Conservation (phyloP, 495 filamentous ascomycete genomes). For the Alectoria sarmentosa region DNA sequence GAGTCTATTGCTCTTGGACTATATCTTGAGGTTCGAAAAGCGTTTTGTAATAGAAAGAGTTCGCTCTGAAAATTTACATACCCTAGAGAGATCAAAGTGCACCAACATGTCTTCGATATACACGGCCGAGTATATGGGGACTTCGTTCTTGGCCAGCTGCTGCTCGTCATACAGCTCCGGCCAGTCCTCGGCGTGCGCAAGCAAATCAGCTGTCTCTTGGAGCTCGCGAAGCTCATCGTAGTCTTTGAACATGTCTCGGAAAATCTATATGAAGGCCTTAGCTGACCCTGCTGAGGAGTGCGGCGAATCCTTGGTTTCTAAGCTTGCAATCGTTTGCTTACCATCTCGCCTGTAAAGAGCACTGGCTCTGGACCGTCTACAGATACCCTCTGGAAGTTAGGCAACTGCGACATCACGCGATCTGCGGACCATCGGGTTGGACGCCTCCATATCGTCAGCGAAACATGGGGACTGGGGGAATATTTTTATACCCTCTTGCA, state of each 20-base stretch:
- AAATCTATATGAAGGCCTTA: slow-evolving; percentile 43
- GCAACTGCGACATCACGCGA: slow-evolving; percentile 37
- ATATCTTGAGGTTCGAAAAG: neutral
- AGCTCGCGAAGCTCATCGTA: slow-evolving; percentile 64
- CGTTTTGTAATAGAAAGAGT: neutral
- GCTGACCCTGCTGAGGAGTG: neutral
- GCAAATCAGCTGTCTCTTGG: slow-evolving; percentile 55
- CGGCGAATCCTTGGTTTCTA: neutral
- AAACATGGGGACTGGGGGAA: neutral
- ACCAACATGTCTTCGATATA: slow-evolving; percentile 96
- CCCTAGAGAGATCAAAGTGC: slow-evolving; percentile 48
- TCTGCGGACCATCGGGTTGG: slow-evolving; percentile 61
- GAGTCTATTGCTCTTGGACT: too few relatives aligned
- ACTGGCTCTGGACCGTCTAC: slow-evolving; percentile 45
- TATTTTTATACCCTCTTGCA: slow-evolving; percentile 41
- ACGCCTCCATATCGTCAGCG: neutral
- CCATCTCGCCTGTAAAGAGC: slow-evolving; percentile 83
- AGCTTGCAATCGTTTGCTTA: neutral
- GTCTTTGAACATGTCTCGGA: slow-evolving; percentile 69
- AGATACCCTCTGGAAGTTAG: slow-evolving; percentile 36
- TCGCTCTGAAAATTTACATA: neutral
- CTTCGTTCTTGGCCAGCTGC: slow-evolving; percentile 66
- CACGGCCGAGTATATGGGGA: slow-evolving; percentile 82
- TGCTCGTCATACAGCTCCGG: slow-evolving; percentile 65
- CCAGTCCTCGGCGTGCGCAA: slow-evolving; percentile 68